Conservation (phyloP, 139 green algal species). For the Astrephomene gubernaculifera region DNA sequence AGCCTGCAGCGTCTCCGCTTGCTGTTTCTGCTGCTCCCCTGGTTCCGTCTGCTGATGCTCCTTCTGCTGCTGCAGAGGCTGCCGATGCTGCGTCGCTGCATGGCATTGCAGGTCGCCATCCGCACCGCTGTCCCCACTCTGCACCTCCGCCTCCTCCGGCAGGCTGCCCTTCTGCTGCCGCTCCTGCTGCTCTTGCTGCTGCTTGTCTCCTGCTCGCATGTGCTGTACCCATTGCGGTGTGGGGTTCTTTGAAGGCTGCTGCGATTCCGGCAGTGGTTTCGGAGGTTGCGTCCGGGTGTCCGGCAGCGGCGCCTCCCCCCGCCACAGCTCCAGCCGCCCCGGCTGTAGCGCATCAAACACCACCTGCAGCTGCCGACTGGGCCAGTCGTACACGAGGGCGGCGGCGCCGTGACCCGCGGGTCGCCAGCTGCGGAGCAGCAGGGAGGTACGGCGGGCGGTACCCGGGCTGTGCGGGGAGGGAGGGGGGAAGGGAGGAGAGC, state of each 20-base stretch:
- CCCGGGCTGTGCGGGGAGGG: not conserved
- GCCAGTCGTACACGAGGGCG: slow-evolving; percentile 73
- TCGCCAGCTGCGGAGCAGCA: slow-evolving; percentile 77
- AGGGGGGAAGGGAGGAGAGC: not conserved
- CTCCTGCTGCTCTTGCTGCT: not conserved
- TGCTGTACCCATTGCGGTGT: not conserved
- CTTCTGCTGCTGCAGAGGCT: no score
- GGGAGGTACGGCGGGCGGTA: slow-evolving; percentile 13
- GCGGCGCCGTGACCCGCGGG: slow-evolving; percentile 64
- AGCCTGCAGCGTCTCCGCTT: no score
- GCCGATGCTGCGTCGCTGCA: no score
- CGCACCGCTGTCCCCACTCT: no score
- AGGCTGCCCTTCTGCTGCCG: no score
- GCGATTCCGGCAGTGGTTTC: not conserved
- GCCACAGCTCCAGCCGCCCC: not conserved
- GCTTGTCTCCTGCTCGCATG: not conserved
- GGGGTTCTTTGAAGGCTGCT: not conserved
- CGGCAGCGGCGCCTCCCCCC: not conserved
- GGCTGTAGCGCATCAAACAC: slow-evolving; percentile 44
- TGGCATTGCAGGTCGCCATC: no score
- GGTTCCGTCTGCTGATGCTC: no score
- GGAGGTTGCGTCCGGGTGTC: not conserved
- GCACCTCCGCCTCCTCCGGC: no score
- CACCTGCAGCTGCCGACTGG: slow-evolving; percentile 41
- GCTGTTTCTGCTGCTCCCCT: no score